phyloP scores from a whole-genome alignment of 2,329 filamentous ascomycete genomes.

The Penicillium sp. region DNA sequence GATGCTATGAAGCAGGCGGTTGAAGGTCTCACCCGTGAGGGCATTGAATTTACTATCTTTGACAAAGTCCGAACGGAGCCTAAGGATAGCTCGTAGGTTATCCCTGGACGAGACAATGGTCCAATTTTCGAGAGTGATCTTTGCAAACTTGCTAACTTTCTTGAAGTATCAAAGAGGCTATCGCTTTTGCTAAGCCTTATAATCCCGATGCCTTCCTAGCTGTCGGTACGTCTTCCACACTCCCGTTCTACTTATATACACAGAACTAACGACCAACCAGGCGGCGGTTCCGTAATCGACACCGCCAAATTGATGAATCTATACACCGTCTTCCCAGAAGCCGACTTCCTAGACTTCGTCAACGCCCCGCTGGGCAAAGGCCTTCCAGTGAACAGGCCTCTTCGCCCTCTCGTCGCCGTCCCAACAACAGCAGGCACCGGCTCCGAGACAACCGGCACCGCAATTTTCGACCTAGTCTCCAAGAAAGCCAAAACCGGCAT shows the following conservation, averaged over 20 bases:
- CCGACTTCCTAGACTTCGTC: conserved; percentile 95
- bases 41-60: conserved; percentile 77
- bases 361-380: conserved; percentile 91
- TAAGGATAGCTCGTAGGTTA: conserved; percentile 80
- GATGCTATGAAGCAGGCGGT: conserved; percentile 87
- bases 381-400: conserved; percentile 65
- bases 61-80: conserved; percentile 82
- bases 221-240: conserved; percentile 58
- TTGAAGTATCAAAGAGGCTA: conserved; percentile 71
- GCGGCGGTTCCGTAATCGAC: conserved; percentile 90
- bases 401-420: conserved; percentile 76
- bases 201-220: conserved; percentile 86
- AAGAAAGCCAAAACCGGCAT: conserved; percentile 94
- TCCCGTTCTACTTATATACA: not conserved
- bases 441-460: conserved; percentile 94
- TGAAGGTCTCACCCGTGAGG: conserved; percentile 74
- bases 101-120: not conserved
- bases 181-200: conserved; percentile 78
- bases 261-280: conserved; percentile 23
- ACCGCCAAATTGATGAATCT: conserved; percentile 99
- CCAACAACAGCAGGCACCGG: conserved; percentile 85
- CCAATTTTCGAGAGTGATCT: conserved; percentile 44
- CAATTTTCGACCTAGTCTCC: conserved; percentile 91
- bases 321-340: conserved; percentile 85
- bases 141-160: not conserved